Evolutionary conservation across 257 asterid species (phyloP).

Genomic region (Penstemon newberryi): DNA sequence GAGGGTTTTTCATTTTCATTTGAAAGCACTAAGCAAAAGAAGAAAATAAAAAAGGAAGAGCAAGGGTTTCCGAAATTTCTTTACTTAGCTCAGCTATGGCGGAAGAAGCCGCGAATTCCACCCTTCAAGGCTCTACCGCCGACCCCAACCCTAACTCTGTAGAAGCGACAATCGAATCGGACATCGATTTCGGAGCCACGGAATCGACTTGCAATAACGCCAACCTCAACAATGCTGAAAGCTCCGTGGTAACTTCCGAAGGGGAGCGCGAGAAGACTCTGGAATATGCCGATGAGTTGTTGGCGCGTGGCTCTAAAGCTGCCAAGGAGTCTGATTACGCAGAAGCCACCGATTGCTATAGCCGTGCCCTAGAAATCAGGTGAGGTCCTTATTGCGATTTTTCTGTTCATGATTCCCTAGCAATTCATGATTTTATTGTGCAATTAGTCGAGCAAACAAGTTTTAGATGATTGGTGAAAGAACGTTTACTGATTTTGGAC

Average conservation of each 20-base stretch:
- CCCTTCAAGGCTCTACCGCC: constrained; percentile 29
- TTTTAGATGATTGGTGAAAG: background rate
- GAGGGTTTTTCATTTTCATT: constrained; percentile 23
- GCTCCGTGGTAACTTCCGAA: constrained; percentile 40
- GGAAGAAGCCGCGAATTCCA: constrained; percentile 45
- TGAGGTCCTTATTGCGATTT: constrained; percentile 21
- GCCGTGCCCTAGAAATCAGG: constrained; percentile 98
- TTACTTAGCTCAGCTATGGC: constrained; percentile 47
- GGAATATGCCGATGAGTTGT: constrained; percentile 63
- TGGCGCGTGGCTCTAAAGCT: constrained; percentile 65
- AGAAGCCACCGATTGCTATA: constrained; percentile 84
- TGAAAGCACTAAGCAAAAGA: background rate
- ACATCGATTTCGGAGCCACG: constrained; percentile 42
- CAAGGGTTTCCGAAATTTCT: constrained; percentile 21
- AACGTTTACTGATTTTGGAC: background rate
- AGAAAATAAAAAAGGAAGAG: no score
- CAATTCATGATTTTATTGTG: background rate
- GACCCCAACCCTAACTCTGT: constrained; percentile 56
- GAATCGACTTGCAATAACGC: constrained; percentile 66
- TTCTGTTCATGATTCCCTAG: background rate
- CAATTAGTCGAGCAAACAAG: background rate
- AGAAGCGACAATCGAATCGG: constrained; percentile 54
- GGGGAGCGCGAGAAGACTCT: constrained; percentile 53
- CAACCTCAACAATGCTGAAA: constrained; percentile 41
- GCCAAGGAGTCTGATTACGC: constrained; percentile 61